Evolutionary conservation across 495 filamentous ascomycete genomes (phyloP).

Genomic region (Xylaria sp.): DNA sequence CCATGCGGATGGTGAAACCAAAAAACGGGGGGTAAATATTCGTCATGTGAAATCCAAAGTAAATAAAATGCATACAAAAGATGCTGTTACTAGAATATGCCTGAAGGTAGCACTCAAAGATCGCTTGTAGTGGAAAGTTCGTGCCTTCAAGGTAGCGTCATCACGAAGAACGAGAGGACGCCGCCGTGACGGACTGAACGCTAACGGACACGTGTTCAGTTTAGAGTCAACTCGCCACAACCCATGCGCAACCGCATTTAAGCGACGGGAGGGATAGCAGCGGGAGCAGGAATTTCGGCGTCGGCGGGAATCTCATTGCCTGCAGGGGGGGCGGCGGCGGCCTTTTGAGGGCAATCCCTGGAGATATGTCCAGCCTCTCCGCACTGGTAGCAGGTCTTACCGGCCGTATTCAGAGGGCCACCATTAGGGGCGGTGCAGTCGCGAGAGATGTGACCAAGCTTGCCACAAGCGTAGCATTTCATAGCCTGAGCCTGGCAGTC

Average conservation of each 20-base stretch:
- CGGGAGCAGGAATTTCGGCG: slow-evolving; percentile 39
- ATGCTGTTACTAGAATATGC: slow-evolving; percentile 11
- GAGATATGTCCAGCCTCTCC: slow-evolving; percentile 96
- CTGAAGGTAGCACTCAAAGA: not conserved
- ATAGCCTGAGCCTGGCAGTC: slow-evolving; percentile 99
- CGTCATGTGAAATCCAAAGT: not conserved
- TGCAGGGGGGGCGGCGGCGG: slow-evolving; percentile 43
- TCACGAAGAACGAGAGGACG: not conserved
- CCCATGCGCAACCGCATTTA: slow-evolving; percentile 29
- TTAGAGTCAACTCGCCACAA: slow-evolving; percentile 6
- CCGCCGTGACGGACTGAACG: not conserved
- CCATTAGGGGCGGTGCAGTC: slow-evolving; percentile 98
- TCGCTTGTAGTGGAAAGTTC: not conserved
- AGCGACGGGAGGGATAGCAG: slow-evolving; percentile 45
- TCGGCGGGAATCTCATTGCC: slow-evolving; percentile 56
- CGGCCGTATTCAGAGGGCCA: slow-evolving; percentile 90
- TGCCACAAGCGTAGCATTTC: slow-evolving; percentile 99
- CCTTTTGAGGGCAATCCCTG: slow-evolving; percentile 82
- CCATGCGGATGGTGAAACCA: slow-evolving; percentile 15
- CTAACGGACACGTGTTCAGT: not conserved
- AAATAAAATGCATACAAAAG: slow-evolving; percentile 6
- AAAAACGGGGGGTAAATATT: slow-evolving; percentile 8
- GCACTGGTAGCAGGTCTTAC: slow-evolving; percentile 99
- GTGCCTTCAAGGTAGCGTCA: slow-evolving; percentile 1
- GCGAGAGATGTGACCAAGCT: slow-evolving; percentile 95